These are phyloP conservation scores for Cordyceps pruinosa DNA, from an alignment of 2,329 filamentous ascomycete species.

Conservation along the genomic window DNA sequence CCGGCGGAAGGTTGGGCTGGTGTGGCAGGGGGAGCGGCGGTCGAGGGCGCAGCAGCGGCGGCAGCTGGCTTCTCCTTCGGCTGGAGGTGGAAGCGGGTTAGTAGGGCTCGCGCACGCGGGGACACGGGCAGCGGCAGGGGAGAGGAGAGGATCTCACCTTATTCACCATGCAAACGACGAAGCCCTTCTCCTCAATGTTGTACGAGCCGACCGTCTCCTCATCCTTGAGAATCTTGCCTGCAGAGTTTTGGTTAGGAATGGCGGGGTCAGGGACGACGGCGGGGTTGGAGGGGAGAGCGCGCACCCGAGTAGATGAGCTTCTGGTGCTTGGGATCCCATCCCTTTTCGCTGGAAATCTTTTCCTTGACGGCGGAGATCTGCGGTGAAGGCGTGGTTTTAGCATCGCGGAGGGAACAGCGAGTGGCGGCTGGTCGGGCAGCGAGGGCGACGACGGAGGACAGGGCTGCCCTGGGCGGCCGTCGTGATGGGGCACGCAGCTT, in stretches of 20 bases:
- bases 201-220: conserved; percentile 93
- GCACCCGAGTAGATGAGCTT: conserved; percentile 98
- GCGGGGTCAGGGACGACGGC: conserved; percentile 2
- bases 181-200: conserved; percentile 98
- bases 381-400: conserved; percentile 3
- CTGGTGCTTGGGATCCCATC: conserved; percentile 83
- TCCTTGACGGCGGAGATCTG: conserved; percentile 87
- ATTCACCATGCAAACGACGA: conserved; percentile 96
- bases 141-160: conserved; percentile 58
- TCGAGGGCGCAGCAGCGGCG: conserved; percentile 45
- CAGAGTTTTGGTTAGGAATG: conserved; percentile 15
- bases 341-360: conserved; percentile 86
- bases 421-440: background rate
- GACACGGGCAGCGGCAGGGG: background rate
- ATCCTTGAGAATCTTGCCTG: conserved; percentile 98
- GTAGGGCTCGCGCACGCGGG: background rate
- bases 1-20: conserved; percentile 48
- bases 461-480: conserved; percentile 13
- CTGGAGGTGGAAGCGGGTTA: conserved; percentile 20
- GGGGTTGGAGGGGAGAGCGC: conserved; percentile 22
- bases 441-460: background rate
- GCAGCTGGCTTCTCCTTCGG: conserved; percentile 58
- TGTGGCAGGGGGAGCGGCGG: conserved; percentile 52
- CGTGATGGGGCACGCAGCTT: no score
- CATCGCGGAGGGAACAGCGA: background rate